Conservation (phyloP, 495 filamentous ascomycete genomes). For the Neohortaea acidophila region DNA sequence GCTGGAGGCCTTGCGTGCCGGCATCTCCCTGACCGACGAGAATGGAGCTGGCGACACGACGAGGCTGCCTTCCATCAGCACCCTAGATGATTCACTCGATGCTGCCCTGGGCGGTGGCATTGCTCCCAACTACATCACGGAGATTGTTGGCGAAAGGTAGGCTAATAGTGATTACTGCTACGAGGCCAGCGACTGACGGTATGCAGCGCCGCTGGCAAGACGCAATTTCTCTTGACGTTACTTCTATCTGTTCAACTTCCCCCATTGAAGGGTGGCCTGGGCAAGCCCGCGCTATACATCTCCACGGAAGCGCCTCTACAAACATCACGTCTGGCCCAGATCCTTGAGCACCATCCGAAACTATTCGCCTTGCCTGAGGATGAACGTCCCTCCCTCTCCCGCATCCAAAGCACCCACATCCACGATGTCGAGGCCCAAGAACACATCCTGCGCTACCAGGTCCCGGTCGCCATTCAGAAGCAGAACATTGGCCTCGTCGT, state of each 20-base stretch:
- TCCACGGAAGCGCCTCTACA: constrained; percentile 82
- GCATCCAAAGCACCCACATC: constrained; percentile 65
- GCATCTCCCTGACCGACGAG: not conserved
- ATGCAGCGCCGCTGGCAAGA: constrained; percentile 76
- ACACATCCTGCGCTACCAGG: constrained; percentile 81
- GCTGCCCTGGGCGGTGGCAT: constrained; percentile 69
- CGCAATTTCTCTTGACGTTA: constrained; percentile 76
- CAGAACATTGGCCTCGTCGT: constrained; percentile 66
- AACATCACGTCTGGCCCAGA: constrained; percentile 63
- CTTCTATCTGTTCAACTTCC: constrained; percentile 71
- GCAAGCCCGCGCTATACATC: constrained; percentile 65
- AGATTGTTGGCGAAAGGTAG: constrained; percentile 82
- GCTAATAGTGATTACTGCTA: not conserved
- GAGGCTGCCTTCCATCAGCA: constrained; percentile 66
- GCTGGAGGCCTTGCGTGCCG: constrained; percentile 46
- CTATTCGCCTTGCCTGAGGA: constrained; percentile 33
- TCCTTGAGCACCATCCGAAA: constrained; percentile 51
- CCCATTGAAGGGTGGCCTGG: constrained; percentile 51
- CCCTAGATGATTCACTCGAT: constrained; percentile 62
- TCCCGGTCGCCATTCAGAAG: constrained; percentile 64
- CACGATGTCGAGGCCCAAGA: constrained; percentile 90
- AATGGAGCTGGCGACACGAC: not conserved
- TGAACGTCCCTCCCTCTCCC: constrained; percentile 46
- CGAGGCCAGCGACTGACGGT: constrained; percentile 17
- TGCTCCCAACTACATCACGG: constrained; percentile 65